A percentile compares a stretch with the other conserved stretches of the same genome.
These are phyloP conservation scores for Arabis alpina DNA, from an alignment of 345 rosid species.

Conservation along the genomic window DNA sequence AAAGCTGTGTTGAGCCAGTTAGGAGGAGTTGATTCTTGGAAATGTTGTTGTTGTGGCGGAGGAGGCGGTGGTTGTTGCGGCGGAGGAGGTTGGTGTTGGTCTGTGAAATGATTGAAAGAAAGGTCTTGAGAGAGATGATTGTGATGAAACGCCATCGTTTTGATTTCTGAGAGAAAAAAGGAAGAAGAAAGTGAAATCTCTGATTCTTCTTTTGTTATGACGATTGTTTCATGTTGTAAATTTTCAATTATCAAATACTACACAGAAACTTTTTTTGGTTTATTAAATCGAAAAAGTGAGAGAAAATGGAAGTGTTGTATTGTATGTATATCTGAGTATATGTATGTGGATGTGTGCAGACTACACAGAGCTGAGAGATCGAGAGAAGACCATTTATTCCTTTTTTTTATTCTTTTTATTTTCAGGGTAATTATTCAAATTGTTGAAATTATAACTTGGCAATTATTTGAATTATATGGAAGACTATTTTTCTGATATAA, in stretches of 20 bases:
- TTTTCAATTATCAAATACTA: slow-evolving; percentile 22
- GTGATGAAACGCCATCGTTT: slow-evolving; percentile 80
- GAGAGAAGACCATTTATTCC: slow-evolving; percentile 38
- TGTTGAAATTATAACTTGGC: not conserved
- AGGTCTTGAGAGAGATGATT: slow-evolving; percentile 74
- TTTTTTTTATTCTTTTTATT: slow-evolving; percentile 17
- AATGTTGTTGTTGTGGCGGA: slow-evolving; percentile 48
- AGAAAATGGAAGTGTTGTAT: slow-evolving; percentile 20
- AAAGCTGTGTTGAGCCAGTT: slow-evolving; percentile 92
- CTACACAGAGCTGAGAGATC: slow-evolving; percentile 43
- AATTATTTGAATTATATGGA: too few relatives aligned
- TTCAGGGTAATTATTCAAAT: not conserved
- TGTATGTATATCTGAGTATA: slow-evolving; percentile 20
- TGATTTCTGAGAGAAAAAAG: slow-evolving; percentile 37
- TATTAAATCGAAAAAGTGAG: slow-evolving; percentile 5
- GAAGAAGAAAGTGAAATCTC: slow-evolving; percentile 32
- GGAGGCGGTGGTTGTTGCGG: slow-evolving; percentile 46
- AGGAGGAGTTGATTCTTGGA: slow-evolving; percentile 59
- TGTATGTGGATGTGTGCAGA: slow-evolving; percentile 32
- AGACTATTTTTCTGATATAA: too few relatives aligned
- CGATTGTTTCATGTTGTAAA: slow-evolving; percentile 37
- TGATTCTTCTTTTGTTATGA: slow-evolving; percentile 27
- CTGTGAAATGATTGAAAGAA: slow-evolving; percentile 76
- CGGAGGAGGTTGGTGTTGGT: slow-evolving; percentile 53
- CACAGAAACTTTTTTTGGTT: slow-evolving; percentile 6